These are phyloP conservation scores for Xylariaceae sp. DNA, from an alignment of 2,329 filamentous ascomycete genomes.

Conservation along the genomic window DNA sequence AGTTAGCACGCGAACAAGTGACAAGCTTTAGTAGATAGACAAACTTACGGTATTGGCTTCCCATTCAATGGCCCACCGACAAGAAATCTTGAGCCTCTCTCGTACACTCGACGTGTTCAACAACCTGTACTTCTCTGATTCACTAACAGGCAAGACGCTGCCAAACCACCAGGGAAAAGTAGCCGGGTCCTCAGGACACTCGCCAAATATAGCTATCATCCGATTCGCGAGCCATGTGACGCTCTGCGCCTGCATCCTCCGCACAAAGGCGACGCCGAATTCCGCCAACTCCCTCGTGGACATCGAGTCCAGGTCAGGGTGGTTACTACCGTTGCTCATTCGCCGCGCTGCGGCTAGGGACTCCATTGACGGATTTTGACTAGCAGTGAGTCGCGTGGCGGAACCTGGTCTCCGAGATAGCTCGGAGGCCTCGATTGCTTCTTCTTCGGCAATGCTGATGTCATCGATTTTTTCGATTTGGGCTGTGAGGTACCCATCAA, in stretches of 20 bases:
- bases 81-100: conserved; percentile 78
- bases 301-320: conserved; percentile 47
- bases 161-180: conserved; percentile 90
- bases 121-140: conserved; percentile 75
- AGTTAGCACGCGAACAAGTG: conserved; percentile 7
- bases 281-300: conserved; percentile 69
- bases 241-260: conserved; percentile 62
- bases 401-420: conserved; percentile 35
- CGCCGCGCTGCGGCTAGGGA: conserved; percentile 15
- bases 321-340: conserved; percentile 10
- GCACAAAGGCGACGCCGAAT: conserved; percentile 63
- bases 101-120: conserved; percentile 71
- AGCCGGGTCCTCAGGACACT: conserved; percentile 70
- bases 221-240: conserved; percentile 72
- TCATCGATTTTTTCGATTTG: conserved; percentile 75
- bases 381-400: conserved; percentile 19
- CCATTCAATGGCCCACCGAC: conserved; percentile 71
- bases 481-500: conserved; percentile 78
- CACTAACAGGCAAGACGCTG: conserved; percentile 71
- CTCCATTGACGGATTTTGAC: conserved; percentile 2
- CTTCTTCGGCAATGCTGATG: conserved; percentile 76
- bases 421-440: conserved; percentile 68
- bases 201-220: conserved; percentile 70
- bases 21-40: background rate
- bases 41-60: conserved; percentile 63